These are phyloP conservation scores for Apiospora sp. DNA, from an alignment of 2,329 filamentous ascomycete genomes.

Conservation along the genomic window DNA sequence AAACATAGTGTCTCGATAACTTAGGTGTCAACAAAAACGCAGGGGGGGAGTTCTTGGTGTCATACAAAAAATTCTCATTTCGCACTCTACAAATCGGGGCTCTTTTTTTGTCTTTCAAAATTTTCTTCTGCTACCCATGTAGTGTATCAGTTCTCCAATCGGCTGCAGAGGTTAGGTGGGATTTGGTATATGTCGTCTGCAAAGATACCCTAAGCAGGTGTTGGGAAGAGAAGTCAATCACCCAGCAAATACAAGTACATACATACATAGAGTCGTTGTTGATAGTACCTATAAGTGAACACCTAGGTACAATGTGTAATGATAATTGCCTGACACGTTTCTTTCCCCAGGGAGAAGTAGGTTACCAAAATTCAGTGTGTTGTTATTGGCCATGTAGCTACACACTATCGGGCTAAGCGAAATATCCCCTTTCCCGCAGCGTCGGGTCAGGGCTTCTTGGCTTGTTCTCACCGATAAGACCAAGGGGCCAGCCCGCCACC, in stretches of 20 bases:
- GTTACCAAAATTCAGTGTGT: background rate
- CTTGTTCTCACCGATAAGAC: background rate
- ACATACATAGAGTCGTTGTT: background rate
- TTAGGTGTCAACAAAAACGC: background rate
- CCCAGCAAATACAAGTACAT: background rate
- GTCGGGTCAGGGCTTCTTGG: background rate
- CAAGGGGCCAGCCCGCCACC: background rate
- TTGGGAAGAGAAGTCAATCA: background rate
- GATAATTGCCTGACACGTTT: too few species aligned
- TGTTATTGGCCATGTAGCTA: background rate
- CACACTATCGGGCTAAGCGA: background rate
- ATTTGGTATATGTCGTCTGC: background rate
- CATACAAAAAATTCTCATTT: background rate
- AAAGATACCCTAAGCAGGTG: background rate
- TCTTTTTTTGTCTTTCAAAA: background rate
- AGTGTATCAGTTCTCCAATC: background rate
- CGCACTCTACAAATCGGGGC: background rate
- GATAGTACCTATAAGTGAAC: background rate
- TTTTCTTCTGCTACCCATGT: background rate
- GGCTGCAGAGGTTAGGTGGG: background rate
- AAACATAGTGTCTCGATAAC: background rate
- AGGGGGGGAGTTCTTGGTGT: background rate
- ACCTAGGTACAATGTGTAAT: background rate
- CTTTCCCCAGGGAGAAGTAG: background rate
- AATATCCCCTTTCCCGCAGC: background rate